Percentiles rank a stretch among this genome's conserved stretches.
Evolutionary conservation across 1,284 basidiomycete genomes (phyloP).

Genomic region (Cerioporus squamosus): DNA sequence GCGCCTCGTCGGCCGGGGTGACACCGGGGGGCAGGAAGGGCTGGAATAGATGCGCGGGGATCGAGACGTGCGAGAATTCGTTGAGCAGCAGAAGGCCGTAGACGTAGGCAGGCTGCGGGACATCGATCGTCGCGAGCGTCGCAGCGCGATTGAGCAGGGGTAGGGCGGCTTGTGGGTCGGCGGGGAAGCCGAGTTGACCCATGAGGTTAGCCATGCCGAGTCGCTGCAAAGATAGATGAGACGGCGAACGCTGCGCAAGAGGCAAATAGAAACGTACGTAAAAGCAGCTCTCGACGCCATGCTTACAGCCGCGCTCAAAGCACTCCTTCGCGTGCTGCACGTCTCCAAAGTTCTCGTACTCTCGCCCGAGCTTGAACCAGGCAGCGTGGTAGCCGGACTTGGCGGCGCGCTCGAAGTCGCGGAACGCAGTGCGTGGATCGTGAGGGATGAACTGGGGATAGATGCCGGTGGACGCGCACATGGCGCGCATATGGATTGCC

Average conservation of each 20-base stretch:
- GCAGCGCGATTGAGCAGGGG: constrained; percentile 81
- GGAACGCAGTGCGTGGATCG: constrained; percentile 83
- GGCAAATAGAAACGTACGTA: constrained; percentile 20
- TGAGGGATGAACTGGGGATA: constrained; percentile 63
- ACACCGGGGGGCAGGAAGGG: constrained; percentile 52
- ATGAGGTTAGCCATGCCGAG: constrained; percentile 91
- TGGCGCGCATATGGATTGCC: constrained; percentile 77
- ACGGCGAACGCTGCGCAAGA: neutral
- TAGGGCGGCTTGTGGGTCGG: constrained; percentile 63
- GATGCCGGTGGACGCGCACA: constrained; percentile 70
- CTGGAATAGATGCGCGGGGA: constrained; percentile 57
- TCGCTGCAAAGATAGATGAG: constrained; percentile 54
- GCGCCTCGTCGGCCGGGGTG: constrained; percentile 49
- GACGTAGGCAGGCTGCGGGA: constrained; percentile 87
- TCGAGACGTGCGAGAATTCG: constrained; percentile 69
- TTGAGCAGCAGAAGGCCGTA: constrained; percentile 83
- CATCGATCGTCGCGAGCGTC: constrained; percentile 71
- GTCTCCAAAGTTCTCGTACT: constrained; percentile 91
- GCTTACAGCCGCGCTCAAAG: constrained; percentile 29
- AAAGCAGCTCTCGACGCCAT: constrained; percentile 28
- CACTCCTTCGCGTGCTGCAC: constrained; percentile 35
- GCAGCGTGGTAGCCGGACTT: constrained; percentile 71
- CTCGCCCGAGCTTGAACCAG: constrained; percentile 90
- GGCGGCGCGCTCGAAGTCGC: constrained; percentile 85
- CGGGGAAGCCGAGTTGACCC: constrained; percentile 77